phyloP scores from a whole-genome alignment of 1,284 basidiomycete genomes.

The Leccinum ponderosum region DNA sequence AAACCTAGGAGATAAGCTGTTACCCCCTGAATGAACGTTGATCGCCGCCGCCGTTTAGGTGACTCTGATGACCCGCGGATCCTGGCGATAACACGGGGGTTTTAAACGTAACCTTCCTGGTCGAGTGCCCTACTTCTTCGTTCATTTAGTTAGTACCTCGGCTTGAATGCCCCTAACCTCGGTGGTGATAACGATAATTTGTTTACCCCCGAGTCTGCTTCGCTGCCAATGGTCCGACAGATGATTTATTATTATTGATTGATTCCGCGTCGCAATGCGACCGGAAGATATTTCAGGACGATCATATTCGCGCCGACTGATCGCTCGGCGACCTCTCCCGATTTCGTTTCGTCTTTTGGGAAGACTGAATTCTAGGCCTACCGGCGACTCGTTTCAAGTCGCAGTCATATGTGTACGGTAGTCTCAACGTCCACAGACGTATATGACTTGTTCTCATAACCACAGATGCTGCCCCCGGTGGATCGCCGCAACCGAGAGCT shows the following conservation, averaged over 20 bases:
- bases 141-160: constrained; percentile 11
- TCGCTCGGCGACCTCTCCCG: background rate
- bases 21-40: background rate
- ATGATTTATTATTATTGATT: constrained; percentile 1
- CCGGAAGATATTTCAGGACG: background rate
- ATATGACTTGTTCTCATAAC: no score
- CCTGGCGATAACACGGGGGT: constrained; percentile 24
- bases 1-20: background rate
- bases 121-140: background rate
- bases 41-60: constrained; percentile 8
- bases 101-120: constrained; percentile 16
- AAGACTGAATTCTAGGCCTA: background rate
- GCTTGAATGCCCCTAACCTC: constrained; percentile 12
- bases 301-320: background rate
- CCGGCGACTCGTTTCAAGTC: no score
- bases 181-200: constrained; percentile 11
- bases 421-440: no score
- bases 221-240: constrained; percentile 15
- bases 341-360: background rate
- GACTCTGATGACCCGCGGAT: constrained; percentile 27
- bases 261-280: background rate
- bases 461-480: no score
- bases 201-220: constrained; percentile 21
- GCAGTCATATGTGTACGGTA: no score
- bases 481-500: no score